Evolutionary conservation across 2,329 filamentous ascomycete species (phyloP), one percentile per base, ranked within the genome.

Genomic region (Beauveria medogensis): DNA sequence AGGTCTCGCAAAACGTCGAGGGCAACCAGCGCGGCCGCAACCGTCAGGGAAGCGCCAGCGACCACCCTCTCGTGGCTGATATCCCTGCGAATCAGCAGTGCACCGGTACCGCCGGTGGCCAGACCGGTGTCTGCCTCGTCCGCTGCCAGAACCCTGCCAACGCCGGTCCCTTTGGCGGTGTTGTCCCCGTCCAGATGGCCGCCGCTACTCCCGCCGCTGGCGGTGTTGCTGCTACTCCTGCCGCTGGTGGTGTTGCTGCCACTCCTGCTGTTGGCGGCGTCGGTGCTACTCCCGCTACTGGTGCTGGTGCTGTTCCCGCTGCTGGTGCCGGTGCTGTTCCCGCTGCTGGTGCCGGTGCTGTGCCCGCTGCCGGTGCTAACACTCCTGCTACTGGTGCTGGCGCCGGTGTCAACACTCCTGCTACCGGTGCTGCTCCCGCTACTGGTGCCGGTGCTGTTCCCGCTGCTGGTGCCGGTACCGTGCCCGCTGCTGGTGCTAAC

Each of bases 151-250:
- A 87, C 71, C 77, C 75, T 1, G 83, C 83, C 40, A 73, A 78
- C 59, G 83, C 83, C 43, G 84, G 84, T 16, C 84, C 84, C 34
- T 87, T 87, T 67, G 84, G 85, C 59, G 83, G 82, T 52, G 81
- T 83, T 65, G 78, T 85, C 20, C 80, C 82, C 14, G 78, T 84
- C 8, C 82, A 85, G 70, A 79, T 75, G 69, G 69, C 64, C 56
- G 52, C 30, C 2, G 50, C 14, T 9, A 22, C 28, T 30, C 24
- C 64, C 56, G 55, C 66, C 43, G 69, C 66, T 20, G 62, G 37
- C n/a, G 55, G 48, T 30, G 62, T 24, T 10, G 47, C 18, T 43
- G 61, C 47, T 22, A 20, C 28, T 37, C 47, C 44, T 6, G 40
- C 8, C 2, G 34, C 3, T 60, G 63, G 53, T 1, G 62, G 43